Evolutionary conservation across 495 filamentous ascomycete genomes (phyloP), one percentile per base, ranked within the genome.

Genomic region (Parathielavia appendiculata): DNA sequence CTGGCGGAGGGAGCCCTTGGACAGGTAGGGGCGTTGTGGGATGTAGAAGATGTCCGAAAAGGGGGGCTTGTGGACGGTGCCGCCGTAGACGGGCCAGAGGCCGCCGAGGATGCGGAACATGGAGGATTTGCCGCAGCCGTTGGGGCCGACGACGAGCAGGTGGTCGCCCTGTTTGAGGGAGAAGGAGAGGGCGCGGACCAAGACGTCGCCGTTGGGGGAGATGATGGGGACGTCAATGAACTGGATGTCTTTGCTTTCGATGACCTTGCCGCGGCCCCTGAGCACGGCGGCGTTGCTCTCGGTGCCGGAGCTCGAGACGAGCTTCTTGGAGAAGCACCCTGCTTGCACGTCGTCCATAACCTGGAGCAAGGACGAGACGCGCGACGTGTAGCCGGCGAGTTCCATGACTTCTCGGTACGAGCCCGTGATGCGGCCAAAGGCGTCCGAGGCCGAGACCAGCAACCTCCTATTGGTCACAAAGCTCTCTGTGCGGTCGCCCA

Each of bases 51-150:
- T 97, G 64, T 92, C 87, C 45, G 86, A 82, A 61, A 90, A 89
- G 0, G 86, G 84, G 6, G 95, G 93, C 68, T 96, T 97, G 63
- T 86, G 82, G 23, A 98, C 93, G 1, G 80, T 87, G 39, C 93
- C 93, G 57, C 93, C 93, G 73, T 97, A 97, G 35, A 97, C 95
- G n/a, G 93, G 93, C 93, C 93, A 98, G 1, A 98, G 81, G 9
- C 93, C 93, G 51, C 93, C 93, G 36, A 98, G 81, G 66, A 98
- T 98, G 26, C 93, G 84, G 78, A 98, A 98, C 5, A 98, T 82
- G 19, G 87, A 91, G 0, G 90, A 95, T 71, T 98, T 98, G 41
- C 93, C 93, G 71, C 93, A 98, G 22, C 93, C 93, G 69, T 98
- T 98, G 17, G 93, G 93, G 3, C 93, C 93, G 26, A 97, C 89